Conservation (phyloP, 176 grass and related monocot genomes). For the bread wheat (Triticum aestivum) region DNA sequence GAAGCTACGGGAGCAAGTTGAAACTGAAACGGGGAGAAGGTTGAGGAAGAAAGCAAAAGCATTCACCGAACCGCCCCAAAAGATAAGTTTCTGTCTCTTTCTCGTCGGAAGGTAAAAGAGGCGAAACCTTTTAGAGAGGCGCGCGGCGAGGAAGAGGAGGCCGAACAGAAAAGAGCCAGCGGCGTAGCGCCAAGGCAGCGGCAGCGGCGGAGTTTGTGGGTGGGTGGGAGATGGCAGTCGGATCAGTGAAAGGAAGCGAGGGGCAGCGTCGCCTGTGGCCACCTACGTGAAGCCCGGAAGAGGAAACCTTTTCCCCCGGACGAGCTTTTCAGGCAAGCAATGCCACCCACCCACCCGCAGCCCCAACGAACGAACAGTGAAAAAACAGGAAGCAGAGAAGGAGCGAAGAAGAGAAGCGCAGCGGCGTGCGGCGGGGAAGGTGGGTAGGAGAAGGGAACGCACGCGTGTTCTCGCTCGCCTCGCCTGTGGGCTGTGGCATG, state of each 20-base stretch:
- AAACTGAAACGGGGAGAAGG: too few species aligned
- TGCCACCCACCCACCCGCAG: neutral
- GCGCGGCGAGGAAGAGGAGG: constrained; percentile 1
- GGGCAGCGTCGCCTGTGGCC: neutral
- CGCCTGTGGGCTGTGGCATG: too few species aligned
- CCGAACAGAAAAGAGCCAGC: constrained; percentile 5
- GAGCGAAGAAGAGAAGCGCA: neutral
- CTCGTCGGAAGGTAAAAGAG: neutral
- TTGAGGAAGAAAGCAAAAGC: too few species aligned
- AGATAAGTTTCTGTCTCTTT: neutral
- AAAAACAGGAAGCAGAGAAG: neutral
- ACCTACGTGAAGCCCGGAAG: constrained; percentile 23
- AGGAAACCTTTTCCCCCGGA: constrained; percentile 25
- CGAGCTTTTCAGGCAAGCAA: neutral
- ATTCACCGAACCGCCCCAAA: too few species aligned
- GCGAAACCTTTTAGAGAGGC: neutral
- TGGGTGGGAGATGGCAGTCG: neutral
- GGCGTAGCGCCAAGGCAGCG: constrained; percentile 20
- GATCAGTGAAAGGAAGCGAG: neutral
- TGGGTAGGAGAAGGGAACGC: too few species aligned
- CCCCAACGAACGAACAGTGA: neutral
- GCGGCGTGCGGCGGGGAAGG: neutral
- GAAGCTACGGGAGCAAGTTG: neutral
- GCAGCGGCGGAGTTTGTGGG: neutral
- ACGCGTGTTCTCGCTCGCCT: constrained; percentile 11